phyloP scores from a whole-genome alignment of 768 basidiomycete genomes.

The Termitomyces sp. region DNA sequence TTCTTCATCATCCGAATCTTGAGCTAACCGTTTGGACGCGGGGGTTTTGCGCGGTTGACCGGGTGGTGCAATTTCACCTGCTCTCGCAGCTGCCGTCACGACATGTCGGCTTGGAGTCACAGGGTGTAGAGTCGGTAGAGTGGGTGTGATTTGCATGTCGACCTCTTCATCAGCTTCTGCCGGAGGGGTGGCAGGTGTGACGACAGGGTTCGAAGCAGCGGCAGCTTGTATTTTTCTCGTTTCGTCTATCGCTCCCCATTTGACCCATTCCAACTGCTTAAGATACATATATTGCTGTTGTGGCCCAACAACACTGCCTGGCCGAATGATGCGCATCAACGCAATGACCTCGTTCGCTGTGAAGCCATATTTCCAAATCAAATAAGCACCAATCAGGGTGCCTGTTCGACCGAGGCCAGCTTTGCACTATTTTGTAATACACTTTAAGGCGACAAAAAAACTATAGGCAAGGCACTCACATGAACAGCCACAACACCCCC shows the following conservation, averaged over 20 bases:
- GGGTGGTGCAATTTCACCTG: slow-evolving; percentile 67
- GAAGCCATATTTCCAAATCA: slow-evolving; percentile 98
- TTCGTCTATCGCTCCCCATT: slow-evolving; percentile 89
- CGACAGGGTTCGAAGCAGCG: slow-evolving; percentile 35
- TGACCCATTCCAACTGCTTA: slow-evolving; percentile 90
- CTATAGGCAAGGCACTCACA: slow-evolving; percentile 38
- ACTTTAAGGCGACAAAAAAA: slow-evolving; percentile 15
- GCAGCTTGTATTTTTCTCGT: slow-evolving; percentile 45
- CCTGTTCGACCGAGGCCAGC: slow-evolving; percentile 96
- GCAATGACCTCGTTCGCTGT: slow-evolving; percentile 94
- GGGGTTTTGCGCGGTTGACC: slow-evolving; percentile 90
- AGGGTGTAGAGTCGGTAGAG: slow-evolving; percentile 41
- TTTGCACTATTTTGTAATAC: slow-evolving; percentile 61
- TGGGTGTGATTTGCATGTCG: slow-evolving; percentile 41
- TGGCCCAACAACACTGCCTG: slow-evolving; percentile 88
- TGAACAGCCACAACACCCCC: slow-evolving; percentile 88
- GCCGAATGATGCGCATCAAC: slow-evolving; percentile 96
- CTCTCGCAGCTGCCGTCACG: slow-evolving; percentile 62
- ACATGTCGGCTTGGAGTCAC: slow-evolving; percentile 81
- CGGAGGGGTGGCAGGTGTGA: slow-evolving; percentile 77
- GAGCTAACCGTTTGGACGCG: slow-evolving; percentile 60
- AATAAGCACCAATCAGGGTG: slow-evolving; percentile 94
- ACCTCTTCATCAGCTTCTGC: slow-evolving; percentile 69
- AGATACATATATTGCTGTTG: slow-evolving; percentile 95
- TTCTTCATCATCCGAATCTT: slow-evolving; percentile 68